Evolutionary conservation across 2,329 filamentous ascomycete species (phyloP).

Genomic region (Cercospora sp.): DNA sequence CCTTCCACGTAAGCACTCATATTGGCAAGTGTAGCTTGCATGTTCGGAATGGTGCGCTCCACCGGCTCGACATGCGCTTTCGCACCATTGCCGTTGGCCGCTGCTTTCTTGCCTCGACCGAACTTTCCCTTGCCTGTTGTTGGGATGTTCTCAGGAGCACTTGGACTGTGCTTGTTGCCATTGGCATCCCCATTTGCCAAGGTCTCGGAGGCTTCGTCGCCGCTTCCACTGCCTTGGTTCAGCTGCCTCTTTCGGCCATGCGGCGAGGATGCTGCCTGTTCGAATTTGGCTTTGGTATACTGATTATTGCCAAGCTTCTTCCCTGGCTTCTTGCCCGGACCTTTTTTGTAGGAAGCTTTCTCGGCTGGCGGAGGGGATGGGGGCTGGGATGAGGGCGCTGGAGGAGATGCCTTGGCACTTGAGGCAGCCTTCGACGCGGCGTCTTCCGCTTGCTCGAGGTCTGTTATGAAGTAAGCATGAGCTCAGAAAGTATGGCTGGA

Average conservation of each 20-base stretch:
- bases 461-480: slow-evolving; percentile 16
- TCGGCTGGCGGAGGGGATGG: slow-evolving; percentile 41
- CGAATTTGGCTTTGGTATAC: slow-evolving; percentile 63
- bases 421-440: slow-evolving; percentile 56
- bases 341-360: slow-evolving; percentile 60
- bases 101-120: slow-evolving; percentile 33
- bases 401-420: slow-evolving; percentile 40
- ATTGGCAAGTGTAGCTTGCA: slow-evolving; percentile 26
- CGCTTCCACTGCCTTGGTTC: slow-evolving; percentile 35
- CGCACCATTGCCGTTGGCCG: slow-evolving; percentile 22
- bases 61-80: slow-evolving; percentile 22
- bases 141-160: slow-evolving; percentile 48
- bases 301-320: slow-evolving; percentile 74
- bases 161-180: slow-evolving; percentile 35
- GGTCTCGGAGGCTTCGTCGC: slow-evolving; percentile 29
- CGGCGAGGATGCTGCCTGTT: slow-evolving; percentile 55
- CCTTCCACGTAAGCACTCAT: slow-evolving; percentile 24
- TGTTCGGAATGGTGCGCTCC: slow-evolving; percentile 30
- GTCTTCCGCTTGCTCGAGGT: slow-evolving; percentile 62
- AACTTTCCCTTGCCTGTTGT: slow-evolving; percentile 39
- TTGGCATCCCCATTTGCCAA: slow-evolving; percentile 45
- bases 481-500: background rate
- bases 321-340: slow-evolving; percentile 53
- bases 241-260: slow-evolving; percentile 33
- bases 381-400: slow-evolving; percentile 47